These are phyloP conservation scores for Lobosporangium transversale DNA, from an alignment of 192 early-diverging fungal species.

Conservation along the genomic window DNA sequence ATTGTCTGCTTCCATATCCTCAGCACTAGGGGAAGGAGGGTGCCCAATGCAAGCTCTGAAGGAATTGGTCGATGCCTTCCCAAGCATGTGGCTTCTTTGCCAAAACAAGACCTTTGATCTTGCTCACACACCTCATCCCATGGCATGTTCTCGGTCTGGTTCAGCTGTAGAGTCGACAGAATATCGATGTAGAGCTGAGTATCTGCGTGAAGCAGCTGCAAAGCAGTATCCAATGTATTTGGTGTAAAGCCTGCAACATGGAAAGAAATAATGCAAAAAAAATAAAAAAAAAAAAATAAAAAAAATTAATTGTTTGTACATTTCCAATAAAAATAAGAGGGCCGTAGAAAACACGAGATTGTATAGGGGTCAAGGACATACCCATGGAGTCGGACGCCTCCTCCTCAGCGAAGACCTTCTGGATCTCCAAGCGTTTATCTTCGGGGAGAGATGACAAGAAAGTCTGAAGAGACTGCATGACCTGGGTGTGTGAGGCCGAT, in stretches of 20 bases:
- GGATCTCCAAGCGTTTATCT: constrained; percentile 37
- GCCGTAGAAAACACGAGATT: too few species aligned
- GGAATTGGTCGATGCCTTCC: constrained; percentile 42
- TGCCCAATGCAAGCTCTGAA: constrained; percentile 45
- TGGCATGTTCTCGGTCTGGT: constrained; percentile 54
- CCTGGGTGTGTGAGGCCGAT: constrained; percentile 54
- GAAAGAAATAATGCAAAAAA: too few species aligned
- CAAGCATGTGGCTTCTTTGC: constrained; percentile 48
- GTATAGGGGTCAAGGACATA: too few species aligned
- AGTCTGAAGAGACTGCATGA: constrained; percentile 53
- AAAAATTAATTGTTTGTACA: neutral
- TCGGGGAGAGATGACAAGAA: constrained; percentile 49
- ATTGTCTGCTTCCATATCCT: constrained; percentile 2
- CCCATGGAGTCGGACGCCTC: constrained; percentile 53
- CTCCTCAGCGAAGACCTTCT: constrained; percentile 55
- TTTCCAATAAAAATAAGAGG: neutral
- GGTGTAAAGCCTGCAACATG: constrained; percentile 49
- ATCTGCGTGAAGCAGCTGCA: constrained; percentile 46
- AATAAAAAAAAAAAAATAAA: neutral
- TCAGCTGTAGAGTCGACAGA: constrained; percentile 53
- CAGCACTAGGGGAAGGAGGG: constrained; percentile 2
- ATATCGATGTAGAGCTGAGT: constrained; percentile 54
- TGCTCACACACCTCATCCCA: constrained; percentile 49
- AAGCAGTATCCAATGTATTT: constrained; percentile 36
- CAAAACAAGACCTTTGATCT: constrained; percentile 31